Conservation (phyloP, 208 protist genomes). For the Crithidia thermophila region DNA sequence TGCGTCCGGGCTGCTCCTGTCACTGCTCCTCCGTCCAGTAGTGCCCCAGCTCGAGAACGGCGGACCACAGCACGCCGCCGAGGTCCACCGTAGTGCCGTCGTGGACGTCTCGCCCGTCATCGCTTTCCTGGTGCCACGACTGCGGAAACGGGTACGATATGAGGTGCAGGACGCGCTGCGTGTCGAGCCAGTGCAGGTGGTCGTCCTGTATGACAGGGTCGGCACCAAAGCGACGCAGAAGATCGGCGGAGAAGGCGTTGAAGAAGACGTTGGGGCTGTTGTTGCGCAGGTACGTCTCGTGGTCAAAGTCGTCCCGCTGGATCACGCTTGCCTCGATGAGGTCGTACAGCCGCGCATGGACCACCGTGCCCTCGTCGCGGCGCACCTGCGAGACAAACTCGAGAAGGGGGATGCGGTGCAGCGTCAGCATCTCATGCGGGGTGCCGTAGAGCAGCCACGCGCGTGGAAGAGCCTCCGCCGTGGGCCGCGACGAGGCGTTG, state of each 20-base stretch:
- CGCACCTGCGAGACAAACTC: not conserved
- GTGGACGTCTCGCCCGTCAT: constrained; percentile 60
- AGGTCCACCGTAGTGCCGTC: constrained; percentile 56
- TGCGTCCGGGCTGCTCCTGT: not conserved
- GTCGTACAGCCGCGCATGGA: constrained; percentile 6
- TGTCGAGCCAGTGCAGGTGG: constrained; percentile 81
- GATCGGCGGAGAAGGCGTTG: not conserved
- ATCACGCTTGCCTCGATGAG: not conserved
- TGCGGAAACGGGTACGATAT: constrained; percentile 72
- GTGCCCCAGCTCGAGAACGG: constrained; percentile 39
- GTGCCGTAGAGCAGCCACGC: constrained; percentile 47
- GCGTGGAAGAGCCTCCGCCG: constrained; percentile 25
- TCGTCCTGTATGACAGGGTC: constrained; percentile 55
- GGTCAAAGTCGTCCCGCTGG: constrained; percentile 2
- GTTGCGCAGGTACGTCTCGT: not conserved
- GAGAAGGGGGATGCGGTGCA: constrained; percentile 30
- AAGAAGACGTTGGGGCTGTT: constrained; percentile 36
- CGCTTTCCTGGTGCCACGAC: constrained; percentile 59
- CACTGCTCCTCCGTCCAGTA: constrained; percentile 33
- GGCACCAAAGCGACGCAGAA: not conserved
- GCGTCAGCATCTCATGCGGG: constrained; percentile 52
- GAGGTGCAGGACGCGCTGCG: constrained; percentile 74
- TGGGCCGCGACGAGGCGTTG: constrained; percentile 4
- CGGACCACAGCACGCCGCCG: constrained; percentile 42
- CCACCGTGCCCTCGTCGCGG: not conserved